Base-by-base conservation (phyloP, 352 stramenopile species). In the Pythium dissotocum region DNA sequence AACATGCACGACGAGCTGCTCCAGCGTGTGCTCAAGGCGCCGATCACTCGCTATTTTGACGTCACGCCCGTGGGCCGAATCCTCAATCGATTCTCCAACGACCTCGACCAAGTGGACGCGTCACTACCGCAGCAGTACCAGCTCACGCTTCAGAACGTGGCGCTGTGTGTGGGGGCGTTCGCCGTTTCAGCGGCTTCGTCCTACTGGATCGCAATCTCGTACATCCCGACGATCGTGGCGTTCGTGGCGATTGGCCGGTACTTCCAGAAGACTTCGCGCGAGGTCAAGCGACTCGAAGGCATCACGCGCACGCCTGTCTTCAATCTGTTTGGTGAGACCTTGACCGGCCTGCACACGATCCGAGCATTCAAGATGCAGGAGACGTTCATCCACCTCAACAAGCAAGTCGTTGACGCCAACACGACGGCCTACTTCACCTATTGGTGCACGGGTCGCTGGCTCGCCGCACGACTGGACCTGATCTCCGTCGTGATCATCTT, bases 261-360 rank as follows among this genome's bases (percentile, higher is more conserved):
- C 61, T 98, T 96, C 69, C 77, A 97, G 64, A 67, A 76, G 58
- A 83, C 78, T 16, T 72, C 87, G 52, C 71, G 81, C 3, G 95
- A 98, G 65, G 62, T 99, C 10, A 98, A 99, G 78, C 86, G 97
- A 12, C 80, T 99, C 18, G 97, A 99, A 66, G 89, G 88, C 12
- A 75, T 98, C 44, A 82, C 76, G 7, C 75, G 76, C 13, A 83
- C 89, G 13, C 96, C 97, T 1, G 88, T 99, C 46, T 98, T 98
- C 76, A 85, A 87, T 5, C 75, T 98, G 44, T 79, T 99, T 59
- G 83, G 83, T 5, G 95, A 99, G 75, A 98, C 84, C 4, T 72
- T 99, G 6, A 85, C 83, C 38, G 97, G 97, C 6, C 81, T 99
- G 12, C 70, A 87, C 2, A 98, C 90, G 1, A 98, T 99, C n/a